Evolutionary conservation across 129 eudicot genomes (phyloP).

Genomic region (Flaveria brownii): DNA sequence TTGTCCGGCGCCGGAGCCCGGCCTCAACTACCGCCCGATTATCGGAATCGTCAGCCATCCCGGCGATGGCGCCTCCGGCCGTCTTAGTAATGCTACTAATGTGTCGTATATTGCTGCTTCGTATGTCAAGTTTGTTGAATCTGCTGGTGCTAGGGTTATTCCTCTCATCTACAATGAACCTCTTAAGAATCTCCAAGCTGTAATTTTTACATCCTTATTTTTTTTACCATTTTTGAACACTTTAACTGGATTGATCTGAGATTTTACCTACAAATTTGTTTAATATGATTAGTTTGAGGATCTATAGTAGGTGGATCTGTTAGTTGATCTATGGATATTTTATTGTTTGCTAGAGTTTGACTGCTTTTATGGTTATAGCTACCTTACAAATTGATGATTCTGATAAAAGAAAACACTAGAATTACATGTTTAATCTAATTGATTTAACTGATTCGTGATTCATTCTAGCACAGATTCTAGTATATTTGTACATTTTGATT

Average conservation of each 20-base stretch:
- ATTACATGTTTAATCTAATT: neutral
- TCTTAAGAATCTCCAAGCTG: slow-evolving; percentile 39
- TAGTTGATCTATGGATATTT: neutral
- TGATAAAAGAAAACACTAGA: neutral
- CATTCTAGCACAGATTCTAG: neutral
- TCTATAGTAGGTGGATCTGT: neutral
- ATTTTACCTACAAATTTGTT: neutral
- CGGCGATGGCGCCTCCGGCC: slow-evolving; percentile 92
- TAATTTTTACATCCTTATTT: slow-evolving; percentile 21
- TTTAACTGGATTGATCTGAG: too few relatives aligned
- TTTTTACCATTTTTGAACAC: too few relatives aligned
- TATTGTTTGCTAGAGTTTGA: neutral
- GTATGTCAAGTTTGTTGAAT: slow-evolving; percentile 87
- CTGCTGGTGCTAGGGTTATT: slow-evolving; percentile 96
- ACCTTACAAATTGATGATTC: neutral
- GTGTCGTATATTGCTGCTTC: slow-evolving; percentile 91
- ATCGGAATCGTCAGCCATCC: slow-evolving; percentile 90
- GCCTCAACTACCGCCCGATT: slow-evolving; percentile 72
- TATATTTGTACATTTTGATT: neutral
- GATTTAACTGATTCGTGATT: neutral
- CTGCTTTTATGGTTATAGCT: neutral
- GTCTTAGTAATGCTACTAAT: slow-evolving; percentile 58
- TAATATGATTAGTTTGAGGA: neutral
- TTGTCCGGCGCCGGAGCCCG: slow-evolving; percentile 66
- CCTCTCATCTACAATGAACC: slow-evolving; percentile 84